These are phyloP conservation scores for Populus simonii DNA, from an alignment of 345 rosid species.

Conservation along the genomic window DNA sequence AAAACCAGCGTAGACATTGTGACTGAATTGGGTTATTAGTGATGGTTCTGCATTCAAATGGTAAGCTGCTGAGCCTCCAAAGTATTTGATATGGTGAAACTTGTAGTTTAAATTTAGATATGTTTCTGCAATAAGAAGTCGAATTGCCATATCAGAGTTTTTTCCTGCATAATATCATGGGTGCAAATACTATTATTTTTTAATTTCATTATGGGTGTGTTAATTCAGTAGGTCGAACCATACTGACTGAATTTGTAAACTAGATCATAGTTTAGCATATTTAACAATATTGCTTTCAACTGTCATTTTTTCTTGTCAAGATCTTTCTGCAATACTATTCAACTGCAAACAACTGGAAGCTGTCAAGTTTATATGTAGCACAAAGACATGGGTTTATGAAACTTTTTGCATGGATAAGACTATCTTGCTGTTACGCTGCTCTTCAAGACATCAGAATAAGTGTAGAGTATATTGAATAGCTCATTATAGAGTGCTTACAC, in stretches of 20 bases:
- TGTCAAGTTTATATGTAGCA: slow-evolving; percentile 93
- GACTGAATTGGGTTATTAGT: not conserved
- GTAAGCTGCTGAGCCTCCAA: not conserved
- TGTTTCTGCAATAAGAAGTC: not conserved
- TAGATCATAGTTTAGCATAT: not conserved
- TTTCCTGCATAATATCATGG: not conserved
- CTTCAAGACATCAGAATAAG: slow-evolving; percentile 99
- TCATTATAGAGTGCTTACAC: slow-evolving; percentile 69
- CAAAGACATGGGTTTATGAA: slow-evolving; percentile 94
- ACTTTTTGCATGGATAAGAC: slow-evolving; percentile 94
- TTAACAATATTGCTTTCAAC: too few relatives aligned
- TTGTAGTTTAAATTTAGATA: not conserved
- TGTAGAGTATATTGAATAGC: slow-evolving; percentile 97
- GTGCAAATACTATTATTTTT: not conserved
- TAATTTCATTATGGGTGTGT: not conserved
- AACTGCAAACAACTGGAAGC: slow-evolving; percentile 97
- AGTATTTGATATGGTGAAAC: not conserved
- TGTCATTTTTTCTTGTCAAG: not conserved
- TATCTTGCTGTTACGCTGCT: slow-evolving; percentile 85
- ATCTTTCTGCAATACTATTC: slow-evolving; percentile 14
- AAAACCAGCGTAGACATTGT: not conserved
- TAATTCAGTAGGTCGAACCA: not conserved
- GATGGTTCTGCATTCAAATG: not conserved
- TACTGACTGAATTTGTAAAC: not conserved
- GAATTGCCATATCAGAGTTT: not conserved